Evolutionary conservation across 352 stramenopile genomes (phyloP).

Genomic region (Globisporangium viniferum): DNA sequence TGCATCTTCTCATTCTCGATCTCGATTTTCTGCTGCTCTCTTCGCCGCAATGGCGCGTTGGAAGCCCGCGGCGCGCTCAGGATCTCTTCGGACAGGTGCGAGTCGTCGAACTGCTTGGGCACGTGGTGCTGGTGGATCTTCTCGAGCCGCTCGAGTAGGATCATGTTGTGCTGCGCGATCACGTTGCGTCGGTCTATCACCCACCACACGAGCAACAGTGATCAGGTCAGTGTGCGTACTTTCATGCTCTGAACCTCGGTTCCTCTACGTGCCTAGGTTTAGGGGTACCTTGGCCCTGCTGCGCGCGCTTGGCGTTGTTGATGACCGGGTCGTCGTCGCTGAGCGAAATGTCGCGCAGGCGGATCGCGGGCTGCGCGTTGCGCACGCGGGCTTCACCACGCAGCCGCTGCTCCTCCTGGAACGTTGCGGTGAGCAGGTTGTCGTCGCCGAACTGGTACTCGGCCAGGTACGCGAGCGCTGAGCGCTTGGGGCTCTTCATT

Average conservation of each 20-base stretch:
- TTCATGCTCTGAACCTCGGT: background rate
- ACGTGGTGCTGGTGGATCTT: conserved; percentile 46
- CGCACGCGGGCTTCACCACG: conserved; percentile 44
- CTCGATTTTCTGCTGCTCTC: conserved; percentile 45
- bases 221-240: background rate
- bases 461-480: conserved; percentile 43
- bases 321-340: conserved; percentile 23
- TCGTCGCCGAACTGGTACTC: conserved; percentile 68
- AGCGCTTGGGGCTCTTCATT: conserved; percentile 50
- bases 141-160: conserved; percentile 47
- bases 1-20: conserved; percentile 50
- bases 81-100: conserved; percentile 42
- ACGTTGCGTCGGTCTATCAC: conserved; percentile 39
- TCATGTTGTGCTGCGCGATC: conserved; percentile 50
- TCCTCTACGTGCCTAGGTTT: background rate
- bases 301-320: conserved; percentile 55
- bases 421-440: conserved; percentile 53
- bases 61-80: conserved; percentile 33
- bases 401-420: conserved; percentile 42
- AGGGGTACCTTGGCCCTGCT: conserved; percentile 45
- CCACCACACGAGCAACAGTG: background rate
- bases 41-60: conserved; percentile 29
- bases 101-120: conserved; percentile 62
- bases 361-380: conserved; percentile 40
- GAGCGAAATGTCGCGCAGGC: conserved; percentile 26